Percentiles rank a stretch among this genome's conserved stretches.
These are phyloP conservation scores for Talaromyces borbonicus DNA, from an alignment of 495 filamentous ascomycete genomes.

Conservation along the genomic window DNA sequence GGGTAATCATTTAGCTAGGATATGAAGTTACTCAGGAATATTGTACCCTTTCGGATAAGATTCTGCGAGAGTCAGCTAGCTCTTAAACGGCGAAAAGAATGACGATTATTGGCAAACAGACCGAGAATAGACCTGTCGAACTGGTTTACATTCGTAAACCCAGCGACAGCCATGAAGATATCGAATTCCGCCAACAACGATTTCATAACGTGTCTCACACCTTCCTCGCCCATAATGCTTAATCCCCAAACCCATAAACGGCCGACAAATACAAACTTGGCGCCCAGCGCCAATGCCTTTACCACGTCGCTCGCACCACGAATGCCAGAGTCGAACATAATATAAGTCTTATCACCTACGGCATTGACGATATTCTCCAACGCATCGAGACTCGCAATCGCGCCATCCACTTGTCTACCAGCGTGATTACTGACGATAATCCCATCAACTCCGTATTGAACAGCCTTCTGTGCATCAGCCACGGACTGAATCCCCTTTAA, in stretches of 20 bases:
- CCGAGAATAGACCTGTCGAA: conserved; percentile 35
- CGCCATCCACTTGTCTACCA: conserved; percentile 18
- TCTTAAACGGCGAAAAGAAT: too few relatives aligned
- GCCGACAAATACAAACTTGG: conserved; percentile 77
- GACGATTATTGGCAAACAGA: conserved; percentile 14
- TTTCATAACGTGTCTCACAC: conserved; percentile 57
- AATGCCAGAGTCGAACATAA: conserved; percentile 58
- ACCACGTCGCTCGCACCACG: conserved; percentile 54
- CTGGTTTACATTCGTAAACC: conserved; percentile 44
- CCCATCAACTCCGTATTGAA: conserved; percentile 40
- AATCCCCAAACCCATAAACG: conserved; percentile 55
- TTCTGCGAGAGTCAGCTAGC: too few relatives aligned
- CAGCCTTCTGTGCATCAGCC: conserved; percentile 38
- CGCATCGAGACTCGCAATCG: conserved; percentile 40
- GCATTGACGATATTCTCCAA: conserved; percentile 52
- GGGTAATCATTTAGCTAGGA: background rate
- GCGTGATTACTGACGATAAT: conserved; percentile 48
- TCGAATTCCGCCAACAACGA: conserved; percentile 56
- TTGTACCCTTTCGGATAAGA: conserved; percentile 32
- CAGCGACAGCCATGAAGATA: conserved; percentile 56
- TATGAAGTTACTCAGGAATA: background rate
- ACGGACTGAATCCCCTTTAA: conserved; percentile 40
- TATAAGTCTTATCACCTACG: conserved; percentile 42
- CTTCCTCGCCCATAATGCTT: conserved; percentile 48
- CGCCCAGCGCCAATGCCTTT: conserved; percentile 82